Evolutionary conservation across 2,329 filamentous ascomycete species (phyloP).

Genomic region (Epichloe sibirici): DNA sequence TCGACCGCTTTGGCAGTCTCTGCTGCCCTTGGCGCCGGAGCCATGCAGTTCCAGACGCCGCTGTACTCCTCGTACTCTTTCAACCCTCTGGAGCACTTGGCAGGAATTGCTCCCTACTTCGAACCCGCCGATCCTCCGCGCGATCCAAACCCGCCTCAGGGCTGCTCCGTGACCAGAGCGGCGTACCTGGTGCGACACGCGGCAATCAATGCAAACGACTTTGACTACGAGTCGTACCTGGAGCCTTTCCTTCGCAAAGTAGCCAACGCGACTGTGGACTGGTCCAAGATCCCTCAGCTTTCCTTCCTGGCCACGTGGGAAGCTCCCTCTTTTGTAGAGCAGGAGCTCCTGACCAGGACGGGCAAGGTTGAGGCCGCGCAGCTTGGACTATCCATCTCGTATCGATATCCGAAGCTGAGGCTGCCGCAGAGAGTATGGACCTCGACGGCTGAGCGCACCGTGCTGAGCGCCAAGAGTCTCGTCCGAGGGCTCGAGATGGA

Average conservation of each 20-base stretch:
- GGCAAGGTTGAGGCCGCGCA: slow-evolving; percentile 48
- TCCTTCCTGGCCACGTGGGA: slow-evolving; percentile 45
- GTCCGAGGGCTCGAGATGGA: slow-evolving; percentile 42
- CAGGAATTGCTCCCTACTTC: slow-evolving; percentile 45
- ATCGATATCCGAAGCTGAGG: slow-evolving; percentile 40
- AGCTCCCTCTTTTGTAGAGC: slow-evolving; percentile 44
- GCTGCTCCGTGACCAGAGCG: slow-evolving; percentile 37
- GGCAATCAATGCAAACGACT: slow-evolving; percentile 48
- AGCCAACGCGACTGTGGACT: slow-evolving; percentile 44
- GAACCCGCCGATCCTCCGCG: slow-evolving; percentile 36
- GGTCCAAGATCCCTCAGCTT: slow-evolving; percentile 41
- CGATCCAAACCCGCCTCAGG: slow-evolving; percentile 25
- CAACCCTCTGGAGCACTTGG: slow-evolving; percentile 40
- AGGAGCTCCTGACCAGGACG: slow-evolving; percentile 47
- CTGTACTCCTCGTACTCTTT: slow-evolving; percentile 37
- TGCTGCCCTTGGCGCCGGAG: not conserved
- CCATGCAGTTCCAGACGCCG: slow-evolving; percentile 7
- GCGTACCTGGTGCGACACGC: slow-evolving; percentile 47
- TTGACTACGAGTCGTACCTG: slow-evolving; percentile 45
- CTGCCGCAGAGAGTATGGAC: slow-evolving; percentile 46
- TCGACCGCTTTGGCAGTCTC: not conserved
- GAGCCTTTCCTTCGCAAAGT: slow-evolving; percentile 46
- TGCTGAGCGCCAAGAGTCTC: slow-evolving; percentile 44
- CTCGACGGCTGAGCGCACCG: slow-evolving; percentile 49
- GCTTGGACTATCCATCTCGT: slow-evolving; percentile 43